Percentiles rank a stretch among this genome's conserved stretches.
These are phyloP conservation scores for Planoprotostelium fungivorum DNA, from an alignment of 78 protist species.

Conservation along the genomic window DNA sequence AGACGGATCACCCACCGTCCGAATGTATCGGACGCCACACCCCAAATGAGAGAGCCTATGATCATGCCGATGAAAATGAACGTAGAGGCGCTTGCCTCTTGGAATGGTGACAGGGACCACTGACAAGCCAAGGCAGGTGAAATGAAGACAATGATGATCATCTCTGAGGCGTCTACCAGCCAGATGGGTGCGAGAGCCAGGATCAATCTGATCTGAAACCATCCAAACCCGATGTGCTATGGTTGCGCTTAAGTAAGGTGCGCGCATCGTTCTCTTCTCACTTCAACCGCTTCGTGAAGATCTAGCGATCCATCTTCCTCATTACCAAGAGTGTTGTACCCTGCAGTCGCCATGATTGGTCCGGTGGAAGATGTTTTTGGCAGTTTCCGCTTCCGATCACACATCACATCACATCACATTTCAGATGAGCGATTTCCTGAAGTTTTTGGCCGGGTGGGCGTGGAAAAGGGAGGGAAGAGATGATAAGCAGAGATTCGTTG, in stretches of 20 bases:
- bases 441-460: neutral
- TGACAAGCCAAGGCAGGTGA: neutral
- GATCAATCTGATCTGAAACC: neutral
- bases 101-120: neutral
- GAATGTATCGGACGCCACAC: neutral
- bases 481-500: neutral
- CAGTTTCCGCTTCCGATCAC: too few species aligned
- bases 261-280: too few species aligned
- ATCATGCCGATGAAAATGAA: neutral
- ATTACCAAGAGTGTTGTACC: too few species aligned
- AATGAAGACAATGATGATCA: neutral
- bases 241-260: too few species aligned
- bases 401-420: too few species aligned
- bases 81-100: neutral
- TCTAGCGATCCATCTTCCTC: too few species aligned
- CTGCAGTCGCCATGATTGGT: too few species aligned
- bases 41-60: neutral
- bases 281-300: too few species aligned
- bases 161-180: neutral
- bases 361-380: too few species aligned
- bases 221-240: neutral
- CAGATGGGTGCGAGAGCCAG: neutral
- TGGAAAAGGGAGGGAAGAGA: neutral
- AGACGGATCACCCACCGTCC: neutral
- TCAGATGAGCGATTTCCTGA: neutral